Evolutionary conservation across 495 filamentous ascomycete genomes (phyloP), one percentile per base, ranked within the genome.

Genomic region (Corynascus novoguineensis): DNA sequence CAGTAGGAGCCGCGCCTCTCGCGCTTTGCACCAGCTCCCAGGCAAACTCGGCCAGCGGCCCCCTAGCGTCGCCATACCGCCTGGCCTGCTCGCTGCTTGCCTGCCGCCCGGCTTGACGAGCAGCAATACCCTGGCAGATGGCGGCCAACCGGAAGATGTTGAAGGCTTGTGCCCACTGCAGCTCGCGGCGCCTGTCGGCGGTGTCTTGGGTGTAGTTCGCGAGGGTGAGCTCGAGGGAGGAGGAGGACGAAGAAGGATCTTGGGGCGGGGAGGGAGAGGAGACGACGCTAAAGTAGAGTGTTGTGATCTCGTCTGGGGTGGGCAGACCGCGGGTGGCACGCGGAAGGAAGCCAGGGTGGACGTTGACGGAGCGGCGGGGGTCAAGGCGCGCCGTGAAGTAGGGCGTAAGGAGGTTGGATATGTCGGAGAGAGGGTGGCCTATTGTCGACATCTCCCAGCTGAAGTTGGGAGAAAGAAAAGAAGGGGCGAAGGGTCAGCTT

Each of bases 401-500:
- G 3, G 90, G 89, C 25, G 81, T 86, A 22, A 86, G 76, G 9
- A 95, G 73, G 71, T 93, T 93, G 62, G 83, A 81, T 46, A 97
- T 75, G 66, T 98, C 93, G 19, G 87, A 90, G 11, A 96, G 78
- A 5, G 93, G 93, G 68, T 98, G 92, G 47, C 93, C 93, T 25
- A 96, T 86, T 0, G 93, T 98, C 32, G 89, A 91, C 88, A 96
- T 91, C 71, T 96, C 92, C 92, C 92, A 96, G 73, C 83, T 85
- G 50, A 5, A 27, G n/a, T n/a, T n/a, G n/a, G n/a, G n/a, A n/a
- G n/a, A n/a, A n/a, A n/a, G n/a, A n/a, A 15, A 31, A 25, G 12
- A 24, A 31, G 35, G 22, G 53, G 21, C 14, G 25, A 35, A 0
- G 22, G 9, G 27, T 52, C 35, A 35, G 46, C 25, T 2, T 12